Conservation (phyloP, 148 eudicot genomes). For the Agrostemma githago region DNA sequence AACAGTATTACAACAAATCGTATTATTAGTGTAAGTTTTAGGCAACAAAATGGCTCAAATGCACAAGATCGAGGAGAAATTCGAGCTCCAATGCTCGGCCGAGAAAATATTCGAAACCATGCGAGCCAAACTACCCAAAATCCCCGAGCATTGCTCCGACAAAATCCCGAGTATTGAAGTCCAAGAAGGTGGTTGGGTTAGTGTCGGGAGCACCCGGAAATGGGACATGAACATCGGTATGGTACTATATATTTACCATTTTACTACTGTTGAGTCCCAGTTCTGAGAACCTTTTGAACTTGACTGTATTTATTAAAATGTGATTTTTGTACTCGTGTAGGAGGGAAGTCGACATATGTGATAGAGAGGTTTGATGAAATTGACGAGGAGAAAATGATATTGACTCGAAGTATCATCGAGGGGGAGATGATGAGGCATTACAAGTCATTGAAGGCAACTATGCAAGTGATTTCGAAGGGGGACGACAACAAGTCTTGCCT, state of each 20-base stretch:
- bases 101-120: slow-evolving; percentile 5
- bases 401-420: not conserved
- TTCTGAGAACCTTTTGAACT: not conserved
- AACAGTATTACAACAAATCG: not conserved
- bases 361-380: slow-evolving; percentile 9
- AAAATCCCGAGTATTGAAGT: slow-evolving; percentile 12
- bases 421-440: slow-evolving; percentile 17
- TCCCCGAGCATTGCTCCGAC: slow-evolving; percentile 18
- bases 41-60: slow-evolving; percentile 18
- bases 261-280: too few relatives aligned
- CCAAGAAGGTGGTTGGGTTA: slow-evolving; percentile 14
- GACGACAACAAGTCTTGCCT: not conserved
- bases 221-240: slow-evolving; percentile 8
- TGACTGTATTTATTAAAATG: not conserved
- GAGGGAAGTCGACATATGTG: not conserved
- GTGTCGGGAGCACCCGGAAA: slow-evolving; percentile 23
- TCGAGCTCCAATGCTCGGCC: slow-evolving; percentile 20
- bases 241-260: not conserved
- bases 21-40: not conserved
- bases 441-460: not conserved
- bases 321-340: not conserved
- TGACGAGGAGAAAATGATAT: slow-evolving; percentile 17
- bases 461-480: slow-evolving; percentile 6
- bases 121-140: not conserved
- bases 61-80: slow-evolving; percentile 12